Conservation (phyloP, 345 rosid genomes). For the Linum lewisii region DNA sequence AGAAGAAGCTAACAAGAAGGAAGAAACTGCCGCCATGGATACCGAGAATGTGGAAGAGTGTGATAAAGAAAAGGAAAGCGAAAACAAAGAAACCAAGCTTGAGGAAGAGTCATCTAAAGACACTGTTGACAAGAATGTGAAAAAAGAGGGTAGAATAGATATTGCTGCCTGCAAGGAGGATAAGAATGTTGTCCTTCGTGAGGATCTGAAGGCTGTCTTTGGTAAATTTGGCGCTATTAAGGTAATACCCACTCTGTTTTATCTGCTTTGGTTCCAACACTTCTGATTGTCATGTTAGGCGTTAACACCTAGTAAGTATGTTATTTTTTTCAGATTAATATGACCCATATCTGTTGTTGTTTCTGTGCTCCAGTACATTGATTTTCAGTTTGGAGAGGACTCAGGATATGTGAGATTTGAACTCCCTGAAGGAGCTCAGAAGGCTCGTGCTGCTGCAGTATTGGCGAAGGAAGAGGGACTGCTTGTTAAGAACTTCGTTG, state of each 20-base stretch:
- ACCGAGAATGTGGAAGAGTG: conserved; percentile 14
- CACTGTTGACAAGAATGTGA: conserved; percentile 28
- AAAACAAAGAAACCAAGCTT: conserved; percentile 19
- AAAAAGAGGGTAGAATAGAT: conserved; percentile 34
- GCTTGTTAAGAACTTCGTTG: conserved; percentile 62
- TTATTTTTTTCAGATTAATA: conserved; percentile 5
- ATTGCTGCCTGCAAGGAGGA: conserved; percentile 39
- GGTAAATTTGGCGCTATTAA: conserved; percentile 69
- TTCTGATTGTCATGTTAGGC: not conserved
- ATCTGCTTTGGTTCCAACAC: not conserved
- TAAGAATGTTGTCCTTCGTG: conserved; percentile 69
- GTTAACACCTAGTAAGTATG: not conserved
- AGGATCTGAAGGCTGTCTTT: conserved; percentile 75
- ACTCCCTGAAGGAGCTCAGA: conserved; percentile 79
- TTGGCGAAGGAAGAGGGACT: conserved; percentile 78
- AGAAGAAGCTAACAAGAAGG: conserved; percentile 4
- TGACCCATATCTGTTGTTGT: conserved; percentile 6
- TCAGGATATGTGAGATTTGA: conserved; percentile 79
- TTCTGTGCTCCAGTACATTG: conserved; percentile 46
- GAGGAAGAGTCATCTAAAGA: conserved; percentile 38
- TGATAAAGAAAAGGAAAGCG: conserved; percentile 28
- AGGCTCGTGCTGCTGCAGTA: conserved; percentile 93
- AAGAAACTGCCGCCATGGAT: conserved; percentile 11
- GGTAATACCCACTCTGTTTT: conserved; percentile 36
- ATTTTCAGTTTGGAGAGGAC: conserved; percentile 75